phyloP scores from a whole-genome alignment of 306 rosid genomes.

The Glycyrrhiza uralensis region DNA sequence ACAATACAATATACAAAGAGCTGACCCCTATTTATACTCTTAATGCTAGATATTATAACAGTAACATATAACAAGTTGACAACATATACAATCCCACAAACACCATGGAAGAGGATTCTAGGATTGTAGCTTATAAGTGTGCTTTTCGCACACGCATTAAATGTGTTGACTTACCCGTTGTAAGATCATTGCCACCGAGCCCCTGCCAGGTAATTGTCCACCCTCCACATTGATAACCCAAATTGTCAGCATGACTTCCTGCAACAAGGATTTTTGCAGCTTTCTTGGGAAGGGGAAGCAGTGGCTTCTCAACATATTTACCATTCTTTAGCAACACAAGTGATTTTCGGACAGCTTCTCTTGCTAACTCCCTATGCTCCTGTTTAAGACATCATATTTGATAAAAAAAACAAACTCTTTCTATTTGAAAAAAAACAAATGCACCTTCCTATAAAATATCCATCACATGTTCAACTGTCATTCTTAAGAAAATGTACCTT shows the following conservation, averaged over 20 bases:
- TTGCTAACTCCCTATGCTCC: slow-evolving; percentile 89
- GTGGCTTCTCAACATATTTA: slow-evolving; percentile 42
- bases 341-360: slow-evolving; percentile 90
- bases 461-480: background rate
- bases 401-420: slow-evolving; percentile 5
- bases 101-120: background rate
- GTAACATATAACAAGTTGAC: background rate
- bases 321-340: slow-evolving; percentile 81
- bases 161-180: slow-evolving; percentile 50
- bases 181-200: slow-evolving; percentile 61
- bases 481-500: slow-evolving; percentile 28
- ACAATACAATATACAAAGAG: no score
- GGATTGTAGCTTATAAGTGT: background rate
- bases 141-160: background rate
- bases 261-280: slow-evolving; percentile 69
- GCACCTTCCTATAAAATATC: background rate
- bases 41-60: background rate
- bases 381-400: slow-evolving; percentile 26
- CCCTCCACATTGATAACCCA: slow-evolving; percentile 95
- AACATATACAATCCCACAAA: background rate
- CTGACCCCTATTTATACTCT: background rate
- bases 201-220: slow-evolving; percentile 99
- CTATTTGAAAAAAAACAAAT: background rate
- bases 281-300: slow-evolving; percentile 92
- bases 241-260: slow-evolving; percentile 85